phyloP scores from a whole-genome alignment of 139 green algal genomes.

The Volvox africanus region DNA sequence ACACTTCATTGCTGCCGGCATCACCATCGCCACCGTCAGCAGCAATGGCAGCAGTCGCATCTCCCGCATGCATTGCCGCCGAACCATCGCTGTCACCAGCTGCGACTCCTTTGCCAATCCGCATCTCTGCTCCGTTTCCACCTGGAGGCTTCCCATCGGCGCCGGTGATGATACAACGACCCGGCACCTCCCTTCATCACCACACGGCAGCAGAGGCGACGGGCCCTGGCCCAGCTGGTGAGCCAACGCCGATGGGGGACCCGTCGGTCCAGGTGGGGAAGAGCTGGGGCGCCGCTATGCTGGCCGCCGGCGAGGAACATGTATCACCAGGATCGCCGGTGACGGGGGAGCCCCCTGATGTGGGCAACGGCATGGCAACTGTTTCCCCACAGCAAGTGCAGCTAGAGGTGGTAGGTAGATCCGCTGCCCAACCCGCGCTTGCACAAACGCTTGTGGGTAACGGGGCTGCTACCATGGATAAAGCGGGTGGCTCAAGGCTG shows the following conservation, averaged over 20 bases:
- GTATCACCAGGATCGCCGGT: background rate
- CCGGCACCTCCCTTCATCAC: background rate
- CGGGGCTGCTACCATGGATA: too few species aligned
- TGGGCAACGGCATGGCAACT: background rate
- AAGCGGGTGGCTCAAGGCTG: too few species aligned
- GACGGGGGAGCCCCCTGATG: background rate
- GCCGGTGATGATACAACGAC: background rate
- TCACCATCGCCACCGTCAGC: background rate
- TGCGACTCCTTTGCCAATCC: too few species aligned
- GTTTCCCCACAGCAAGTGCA: background rate
- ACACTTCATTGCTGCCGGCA: background rate
- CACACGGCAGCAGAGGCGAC: background rate
- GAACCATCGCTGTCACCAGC: too few species aligned
- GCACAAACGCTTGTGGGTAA: too few species aligned
- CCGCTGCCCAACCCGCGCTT: too few species aligned
- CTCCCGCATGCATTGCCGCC: too few species aligned
- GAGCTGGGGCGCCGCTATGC: background rate
- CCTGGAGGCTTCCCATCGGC: background rate
- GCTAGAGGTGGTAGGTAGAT: too few species aligned
- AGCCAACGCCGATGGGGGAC: slow-evolving; percentile 33
- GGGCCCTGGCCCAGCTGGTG: slow-evolving; percentile 2
- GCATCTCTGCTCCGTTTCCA: too few species aligned
- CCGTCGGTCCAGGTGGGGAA: background rate
- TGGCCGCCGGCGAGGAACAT: background rate
- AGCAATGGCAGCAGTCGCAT: too few species aligned